phyloP scores from a whole-genome alignment of 2,329 filamentous ascomycete genomes.

The Aspergillus carbonarius region DNA sequence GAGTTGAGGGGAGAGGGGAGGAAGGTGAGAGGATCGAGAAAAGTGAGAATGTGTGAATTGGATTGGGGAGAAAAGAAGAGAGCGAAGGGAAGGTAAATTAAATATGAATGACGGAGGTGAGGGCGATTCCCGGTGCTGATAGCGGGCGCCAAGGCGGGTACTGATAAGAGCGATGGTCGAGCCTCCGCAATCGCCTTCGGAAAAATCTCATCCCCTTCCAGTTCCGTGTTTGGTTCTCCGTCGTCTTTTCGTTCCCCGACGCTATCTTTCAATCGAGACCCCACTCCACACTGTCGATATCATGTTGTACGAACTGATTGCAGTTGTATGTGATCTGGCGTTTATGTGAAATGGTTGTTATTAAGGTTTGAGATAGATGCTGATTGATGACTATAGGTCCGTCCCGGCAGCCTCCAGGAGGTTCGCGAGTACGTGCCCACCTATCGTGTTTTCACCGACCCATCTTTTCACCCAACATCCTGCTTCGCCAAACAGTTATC shows the following conservation, averaged over 20 bases:
- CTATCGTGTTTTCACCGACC: conserved; percentile 9
- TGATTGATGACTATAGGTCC: conserved; percentile 62
- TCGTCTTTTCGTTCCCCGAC: conserved; percentile 12
- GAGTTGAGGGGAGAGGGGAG: conserved; percentile 8
- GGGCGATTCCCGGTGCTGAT: conserved; percentile 24
- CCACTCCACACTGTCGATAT: conserved; percentile 21
- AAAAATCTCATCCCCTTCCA: conserved; percentile 24
- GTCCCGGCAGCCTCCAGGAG: conserved; percentile 83
- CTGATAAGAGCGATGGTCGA: conserved; percentile 23
- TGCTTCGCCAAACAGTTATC: neutral
- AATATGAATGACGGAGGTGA: conserved; percentile 27
- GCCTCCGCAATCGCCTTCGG: conserved; percentile 3
- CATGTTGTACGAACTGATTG: conserved; percentile 98
- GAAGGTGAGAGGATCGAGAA: neutral
- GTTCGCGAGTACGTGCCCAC: conserved; percentile 79
- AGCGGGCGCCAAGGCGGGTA: conserved; percentile 25
- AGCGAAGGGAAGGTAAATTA: conserved; percentile 13
- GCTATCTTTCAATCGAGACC: conserved; percentile 18
- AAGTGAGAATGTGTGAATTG: neutral
- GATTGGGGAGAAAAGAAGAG: conserved; percentile 9
- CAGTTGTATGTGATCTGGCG: conserved; percentile 65
- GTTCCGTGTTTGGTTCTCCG: conserved; percentile 1
- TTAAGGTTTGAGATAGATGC: neutral
- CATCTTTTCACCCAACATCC: neutral
- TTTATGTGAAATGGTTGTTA: neutral